These are phyloP conservation scores for Colletotrichum spinosum DNA, from an alignment of 2,329 filamentous ascomycete genomes.

Conservation along the genomic window DNA sequence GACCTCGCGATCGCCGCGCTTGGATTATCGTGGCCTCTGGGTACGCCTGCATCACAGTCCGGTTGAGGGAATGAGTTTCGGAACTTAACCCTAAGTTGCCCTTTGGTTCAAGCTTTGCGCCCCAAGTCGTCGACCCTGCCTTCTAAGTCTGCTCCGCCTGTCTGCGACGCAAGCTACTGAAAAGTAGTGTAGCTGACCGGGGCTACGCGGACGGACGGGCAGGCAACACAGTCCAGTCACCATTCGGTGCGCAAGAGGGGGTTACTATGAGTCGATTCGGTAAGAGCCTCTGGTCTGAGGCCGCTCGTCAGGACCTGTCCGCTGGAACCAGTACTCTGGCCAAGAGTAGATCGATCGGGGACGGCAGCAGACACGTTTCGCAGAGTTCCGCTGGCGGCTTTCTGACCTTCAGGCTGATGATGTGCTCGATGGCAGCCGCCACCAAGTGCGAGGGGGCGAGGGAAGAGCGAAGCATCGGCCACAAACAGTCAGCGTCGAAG, in stretches of 20 bases:
- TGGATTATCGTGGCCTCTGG: slow-evolving; percentile 53
- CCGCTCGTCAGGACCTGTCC: slow-evolving; percentile 78
- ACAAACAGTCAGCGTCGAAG: slow-evolving; percentile 59
- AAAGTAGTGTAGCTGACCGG: slow-evolving; percentile 57
- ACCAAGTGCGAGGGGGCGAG: slow-evolving; percentile 41
- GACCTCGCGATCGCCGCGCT: slow-evolving; percentile 62
- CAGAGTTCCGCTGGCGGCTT: slow-evolving; percentile 40
- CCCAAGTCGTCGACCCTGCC: slow-evolving; percentile 75
- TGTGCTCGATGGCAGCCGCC: slow-evolving; percentile 5
- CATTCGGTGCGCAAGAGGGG: slow-evolving; percentile 64
- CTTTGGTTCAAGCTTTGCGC: slow-evolving; percentile 81
- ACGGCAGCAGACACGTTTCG: slow-evolving; percentile 45
- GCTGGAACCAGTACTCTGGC: slow-evolving; percentile 72
- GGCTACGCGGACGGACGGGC: slow-evolving; percentile 59
- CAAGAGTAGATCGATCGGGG: slow-evolving; percentile 52
- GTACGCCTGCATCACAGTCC: slow-evolving; percentile 55
- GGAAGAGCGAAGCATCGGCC: slow-evolving; percentile 60
- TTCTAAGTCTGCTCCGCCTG: slow-evolving; percentile 65
- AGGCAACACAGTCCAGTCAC: slow-evolving; percentile 69
- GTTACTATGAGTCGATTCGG: slow-evolving; percentile 79
- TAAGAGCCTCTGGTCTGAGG: slow-evolving; percentile 79
- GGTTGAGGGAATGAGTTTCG: slow-evolving; percentile 74
- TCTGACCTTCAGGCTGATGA: slow-evolving; percentile 18
- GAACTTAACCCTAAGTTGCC: slow-evolving; percentile 97
- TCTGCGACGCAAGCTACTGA: slow-evolving; percentile 58